Conservation (phyloP, 2,329 filamentous ascomycete genomes). For the Ophiostoma ips region DNA sequence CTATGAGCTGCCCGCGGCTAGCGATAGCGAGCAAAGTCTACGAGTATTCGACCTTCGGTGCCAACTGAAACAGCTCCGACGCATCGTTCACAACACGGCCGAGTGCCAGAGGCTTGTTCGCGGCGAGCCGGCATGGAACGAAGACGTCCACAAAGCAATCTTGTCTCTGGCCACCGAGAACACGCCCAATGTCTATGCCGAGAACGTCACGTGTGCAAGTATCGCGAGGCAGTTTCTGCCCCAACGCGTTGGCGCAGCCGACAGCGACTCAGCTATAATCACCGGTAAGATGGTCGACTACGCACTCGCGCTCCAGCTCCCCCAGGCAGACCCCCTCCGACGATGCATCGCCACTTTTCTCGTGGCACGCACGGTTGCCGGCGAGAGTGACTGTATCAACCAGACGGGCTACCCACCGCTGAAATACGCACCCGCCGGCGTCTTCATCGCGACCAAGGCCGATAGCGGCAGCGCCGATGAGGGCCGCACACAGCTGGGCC, state of each 20-base stretch:
- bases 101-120: conserved; percentile 1
- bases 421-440: not conserved
- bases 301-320: conserved; percentile 1
- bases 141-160: conserved; percentile 3
- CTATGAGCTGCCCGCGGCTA: not conserved
- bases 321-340: not conserved
- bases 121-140: conserved; percentile 2
- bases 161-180: conserved; percentile 3
- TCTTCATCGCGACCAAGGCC: not conserved
- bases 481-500: not conserved
- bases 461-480: conserved; percentile 1
- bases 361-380: not conserved
- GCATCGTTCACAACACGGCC: conserved; percentile 1
- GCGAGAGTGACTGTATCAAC: conserved; percentile 1
- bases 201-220: conserved; percentile 3
- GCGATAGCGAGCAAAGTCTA: not conserved
- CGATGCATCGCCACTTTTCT: not conserved
- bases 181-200: conserved; percentile 1
- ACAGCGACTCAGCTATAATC: not conserved
- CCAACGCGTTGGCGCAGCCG: conserved; percentile 1
- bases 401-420: not conserved
- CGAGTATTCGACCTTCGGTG: conserved; percentile 1
- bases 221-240: conserved; percentile 2
- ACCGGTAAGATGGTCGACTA: conserved; percentile 3
- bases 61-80: conserved; percentile 3